Base-by-base conservation (phyloP, 75 land plant genomes). In the Chamaecyparis obtusa region DNA sequence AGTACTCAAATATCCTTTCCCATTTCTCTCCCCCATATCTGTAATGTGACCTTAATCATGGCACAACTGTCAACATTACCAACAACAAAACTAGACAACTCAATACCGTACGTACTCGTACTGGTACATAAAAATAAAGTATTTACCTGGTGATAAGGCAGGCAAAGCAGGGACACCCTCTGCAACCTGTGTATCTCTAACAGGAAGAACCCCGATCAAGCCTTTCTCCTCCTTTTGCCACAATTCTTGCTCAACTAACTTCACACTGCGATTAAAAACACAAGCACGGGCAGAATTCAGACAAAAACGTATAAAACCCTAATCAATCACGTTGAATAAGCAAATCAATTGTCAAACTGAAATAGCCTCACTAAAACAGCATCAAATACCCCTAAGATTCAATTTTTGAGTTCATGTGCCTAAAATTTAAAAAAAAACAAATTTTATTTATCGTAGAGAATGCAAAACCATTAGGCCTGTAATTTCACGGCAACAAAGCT, bases 211-310 rank as follows among this genome's bases (percentile, higher is more conserved):
- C 21, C 99, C 97, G 87, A 97, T 97, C 86, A 97, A 85, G 3
- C 99, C 96, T 87, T 91, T 95, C 85, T 97, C 97, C 88, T 97
- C 99, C 83, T 94, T 92, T 90, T 97, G 99, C 99, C 99, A 95
- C 43, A 97, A 90, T 85, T 97, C 99, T 87, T 97, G 99, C 93
- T 97, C 99, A 84, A 97, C 95, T 87, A 97, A 85, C 86, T 93
- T 92, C 83, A 97, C 99, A 93, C 99, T 97, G 87, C 67, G 79
- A 32, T 74, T 30, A 27, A 32, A 33, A 74, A 74, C 69, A 64
- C 8, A 64, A 64, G 24, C 69, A 64, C 76, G 33, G 33, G 15
- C 36, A 74, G 36, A 74, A 30, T 74, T 74, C 37, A 74, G 76
- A 33, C 33, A 3, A 74, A 64, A 74, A 74, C 33, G 33, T 13